Evolutionary conservation across 306 rosid genomes (phyloP).

Genomic region (Quercus aquifolioides): DNA sequence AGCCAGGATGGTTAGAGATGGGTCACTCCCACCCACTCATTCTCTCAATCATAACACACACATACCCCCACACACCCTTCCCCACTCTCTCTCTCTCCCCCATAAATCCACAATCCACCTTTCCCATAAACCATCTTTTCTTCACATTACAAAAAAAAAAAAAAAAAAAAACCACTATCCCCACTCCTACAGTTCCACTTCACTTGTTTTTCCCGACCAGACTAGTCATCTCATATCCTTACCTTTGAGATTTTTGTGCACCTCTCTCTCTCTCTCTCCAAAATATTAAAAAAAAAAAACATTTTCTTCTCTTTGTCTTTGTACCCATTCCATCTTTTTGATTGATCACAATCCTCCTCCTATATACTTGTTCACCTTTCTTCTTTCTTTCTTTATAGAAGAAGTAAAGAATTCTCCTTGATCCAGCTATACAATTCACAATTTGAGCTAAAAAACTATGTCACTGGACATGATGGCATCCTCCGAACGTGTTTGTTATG

Average conservation of each 20-base stretch:
- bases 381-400: slow-evolving; percentile 22
- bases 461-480: slow-evolving; percentile 92
- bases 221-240: slow-evolving; percentile 77
- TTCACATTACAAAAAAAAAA: slow-evolving; percentile 17
- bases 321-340: slow-evolving; percentile 6
- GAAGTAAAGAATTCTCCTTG: slow-evolving; percentile 32
- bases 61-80: neutral
- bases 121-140: slow-evolving; percentile 53
- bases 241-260: slow-evolving; percentile 43
- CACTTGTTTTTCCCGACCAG: slow-evolving; percentile 61
- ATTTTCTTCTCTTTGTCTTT: slow-evolving; percentile 18
- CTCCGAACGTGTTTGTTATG: slow-evolving; percentile 97
- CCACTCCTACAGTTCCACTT: slow-evolving; percentile 31
- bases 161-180: slow-evolving; percentile 35
- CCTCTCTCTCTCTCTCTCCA: slow-evolving; percentile 15
- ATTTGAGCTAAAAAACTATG: slow-evolving; percentile 39
- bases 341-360: slow-evolving; percentile 10
- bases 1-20: slow-evolving; percentile 52
- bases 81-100: slow-evolving; percentile 21
- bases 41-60: slow-evolving; percentile 73
- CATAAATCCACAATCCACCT: slow-evolving; percentile 30
- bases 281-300: neutral
- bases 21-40: slow-evolving; percentile 93
- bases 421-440: slow-evolving; percentile 10
- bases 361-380: slow-evolving; percentile 21